A percentile compares a stretch with the other conserved stretches of the same genome.
phyloP scores from a whole-genome alignment of 2,329 filamentous ascomycete species.

The Plenodomus lindquistii region DNA sequence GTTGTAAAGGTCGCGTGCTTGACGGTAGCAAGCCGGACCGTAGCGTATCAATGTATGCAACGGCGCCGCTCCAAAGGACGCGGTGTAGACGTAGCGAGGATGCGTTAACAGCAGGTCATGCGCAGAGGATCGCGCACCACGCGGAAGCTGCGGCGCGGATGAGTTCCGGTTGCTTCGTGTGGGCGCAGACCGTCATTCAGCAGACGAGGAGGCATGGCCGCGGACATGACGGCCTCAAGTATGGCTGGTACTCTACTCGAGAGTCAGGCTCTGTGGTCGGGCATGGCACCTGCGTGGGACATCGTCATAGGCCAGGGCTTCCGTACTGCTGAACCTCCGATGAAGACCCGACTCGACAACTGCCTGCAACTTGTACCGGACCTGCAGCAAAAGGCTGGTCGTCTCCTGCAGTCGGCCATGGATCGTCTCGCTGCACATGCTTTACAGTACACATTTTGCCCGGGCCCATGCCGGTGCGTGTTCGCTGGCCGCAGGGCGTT shows the following conservation, averaged over 20 bases:
- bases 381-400: neutral
- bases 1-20: constrained; percentile 3
- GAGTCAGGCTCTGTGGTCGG: neutral
- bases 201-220: neutral
- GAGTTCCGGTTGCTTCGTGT: constrained; percentile 1
- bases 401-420: neutral
- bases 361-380: neutral
- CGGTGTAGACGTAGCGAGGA: constrained; percentile 18
- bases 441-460: neutral
- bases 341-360: neutral
- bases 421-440: neutral
- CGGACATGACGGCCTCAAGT: constrained; percentile 9
- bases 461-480: neutral
- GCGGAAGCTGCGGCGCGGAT: constrained; percentile 23
- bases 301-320: neutral
- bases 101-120: constrained; percentile 23
- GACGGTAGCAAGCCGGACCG: constrained; percentile 1
- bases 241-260: neutral
- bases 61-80: constrained; percentile 14
- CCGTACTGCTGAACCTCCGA: neutral
- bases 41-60: constrained; percentile 6
- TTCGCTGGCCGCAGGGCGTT: neutral
- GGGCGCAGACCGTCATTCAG: neutral
- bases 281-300: neutral
- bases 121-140: constrained; percentile 17